These are phyloP conservation scores for Kazachstania psychrophila DNA, from an alignment of 805 yeast species.

Conservation along the genomic window DNA sequence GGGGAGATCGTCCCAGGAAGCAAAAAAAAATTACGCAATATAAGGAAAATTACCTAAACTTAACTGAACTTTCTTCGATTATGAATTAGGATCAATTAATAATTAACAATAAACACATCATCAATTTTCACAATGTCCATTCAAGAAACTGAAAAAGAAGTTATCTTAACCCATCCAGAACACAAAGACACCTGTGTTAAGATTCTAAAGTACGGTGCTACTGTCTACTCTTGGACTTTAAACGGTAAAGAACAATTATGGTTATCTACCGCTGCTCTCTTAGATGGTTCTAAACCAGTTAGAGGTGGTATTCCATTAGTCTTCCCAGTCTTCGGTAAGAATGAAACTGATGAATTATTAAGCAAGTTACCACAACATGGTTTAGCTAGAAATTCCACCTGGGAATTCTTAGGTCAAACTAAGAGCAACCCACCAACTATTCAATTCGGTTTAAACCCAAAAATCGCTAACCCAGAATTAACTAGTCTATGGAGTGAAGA, in stretches of 20 bases:
- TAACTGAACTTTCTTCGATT: too few relatives aligned
- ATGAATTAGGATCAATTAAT: too few relatives aligned
- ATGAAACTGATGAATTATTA: slow-evolving; percentile 48
- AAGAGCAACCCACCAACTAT: slow-evolving; percentile 61
- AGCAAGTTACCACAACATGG: slow-evolving; percentile 87
- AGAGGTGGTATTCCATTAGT: slow-evolving; percentile 97
- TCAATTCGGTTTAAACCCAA: slow-evolving; percentile 88
- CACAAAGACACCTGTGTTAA: slow-evolving; percentile 48
- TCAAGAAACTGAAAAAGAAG: slow-evolving; percentile 55
- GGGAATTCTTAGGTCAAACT: slow-evolving; percentile 93
- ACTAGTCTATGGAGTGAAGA: slow-evolving; percentile 56
- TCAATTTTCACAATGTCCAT: slow-evolving; percentile 60
- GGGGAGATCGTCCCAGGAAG: too few relatives aligned
- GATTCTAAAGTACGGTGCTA: slow-evolving; percentile 81
- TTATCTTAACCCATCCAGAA: slow-evolving; percentile 47
- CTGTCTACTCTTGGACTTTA: slow-evolving; percentile 71
- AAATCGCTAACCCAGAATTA: slow-evolving; percentile 56
- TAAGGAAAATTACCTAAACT: too few relatives aligned
- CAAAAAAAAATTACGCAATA: too few relatives aligned
- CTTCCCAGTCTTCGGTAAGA: slow-evolving; percentile 85
- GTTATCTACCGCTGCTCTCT: slow-evolving; percentile 65
- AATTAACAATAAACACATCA: too few relatives aligned
- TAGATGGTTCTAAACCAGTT: slow-evolving; percentile 90
- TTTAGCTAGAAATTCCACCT: slow-evolving; percentile 77
- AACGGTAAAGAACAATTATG: slow-evolving; percentile 74